Conservation (phyloP, 768 basidiomycete species). For the Chlorophyllum brunneum region DNA sequence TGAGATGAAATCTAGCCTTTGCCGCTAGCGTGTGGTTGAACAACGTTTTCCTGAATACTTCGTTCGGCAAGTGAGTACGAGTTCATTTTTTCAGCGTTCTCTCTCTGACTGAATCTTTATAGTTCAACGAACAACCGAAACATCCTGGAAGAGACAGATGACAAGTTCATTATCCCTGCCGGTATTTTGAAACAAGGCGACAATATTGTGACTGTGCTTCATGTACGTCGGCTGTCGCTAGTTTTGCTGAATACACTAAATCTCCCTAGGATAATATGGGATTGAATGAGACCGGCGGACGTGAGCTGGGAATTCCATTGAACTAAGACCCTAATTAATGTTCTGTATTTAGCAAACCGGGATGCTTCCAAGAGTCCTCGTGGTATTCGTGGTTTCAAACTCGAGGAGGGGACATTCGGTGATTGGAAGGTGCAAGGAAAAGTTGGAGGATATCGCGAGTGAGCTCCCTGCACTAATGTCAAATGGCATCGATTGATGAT, state of each 20-base stretch:
- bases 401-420: slow-evolving; percentile 58
- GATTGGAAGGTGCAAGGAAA: slow-evolving; percentile 77
- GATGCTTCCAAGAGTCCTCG: slow-evolving; percentile 80
- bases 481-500: not conserved
- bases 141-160: slow-evolving; percentile 64
- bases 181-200: slow-evolving; percentile 50
- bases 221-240: slow-evolving; percentile 29
- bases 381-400: slow-evolving; percentile 71
- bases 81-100: not conserved
- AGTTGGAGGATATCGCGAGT: slow-evolving; percentile 67
- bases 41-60: slow-evolving; percentile 63
- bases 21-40: slow-evolving; percentile 84
- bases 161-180: slow-evolving; percentile 57
- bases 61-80: slow-evolving; percentile 61
- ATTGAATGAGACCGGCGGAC: slow-evolving; percentile 38
- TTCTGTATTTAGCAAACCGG: slow-evolving; percentile 23
- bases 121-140: slow-evolving; percentile 66
- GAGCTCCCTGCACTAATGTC: slow-evolving; percentile 16
- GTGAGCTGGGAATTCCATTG: too few relatives aligned
- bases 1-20: slow-evolving; percentile 46
- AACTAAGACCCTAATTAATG: too few relatives aligned
- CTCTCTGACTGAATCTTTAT: not conserved
- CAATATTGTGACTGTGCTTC: slow-evolving; percentile 76
- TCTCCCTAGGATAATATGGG: slow-evolving; percentile 74
- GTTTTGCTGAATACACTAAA: not conserved